phyloP scores from a whole-genome alignment of 1,284 basidiomycete species.

The Sporisorium exsertum region DNA sequence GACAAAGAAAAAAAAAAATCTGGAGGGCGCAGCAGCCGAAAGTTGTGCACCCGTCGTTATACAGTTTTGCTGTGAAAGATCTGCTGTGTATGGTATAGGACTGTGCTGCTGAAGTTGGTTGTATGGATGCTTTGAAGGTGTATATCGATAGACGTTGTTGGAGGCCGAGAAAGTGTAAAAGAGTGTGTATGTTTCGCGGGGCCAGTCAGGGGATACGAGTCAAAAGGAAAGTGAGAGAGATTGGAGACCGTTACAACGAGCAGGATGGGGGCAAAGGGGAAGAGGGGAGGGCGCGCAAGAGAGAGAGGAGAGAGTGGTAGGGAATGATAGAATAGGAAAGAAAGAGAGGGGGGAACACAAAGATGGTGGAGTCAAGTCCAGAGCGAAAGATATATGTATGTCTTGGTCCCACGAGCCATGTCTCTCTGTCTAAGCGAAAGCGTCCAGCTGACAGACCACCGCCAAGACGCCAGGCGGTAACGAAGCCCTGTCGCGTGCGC shows the following conservation, averaged over 20 bases:
- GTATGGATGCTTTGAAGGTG: not conserved
- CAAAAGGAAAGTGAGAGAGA: not conserved
- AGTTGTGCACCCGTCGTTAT: conserved; percentile 9
- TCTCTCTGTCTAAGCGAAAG: too few relatives aligned
- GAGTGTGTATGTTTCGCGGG: not conserved
- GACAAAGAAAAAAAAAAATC: conserved; percentile 1
- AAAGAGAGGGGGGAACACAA: too few relatives aligned
- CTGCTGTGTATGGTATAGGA: too few relatives aligned
- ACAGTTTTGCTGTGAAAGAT: not conserved
- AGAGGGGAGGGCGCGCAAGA: not conserved
- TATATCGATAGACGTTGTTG: not conserved
- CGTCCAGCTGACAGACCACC: too few relatives aligned
- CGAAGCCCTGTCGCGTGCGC: too few relatives aligned
- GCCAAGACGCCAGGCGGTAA: too few relatives aligned
- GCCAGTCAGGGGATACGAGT: not conserved
- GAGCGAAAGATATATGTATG: too few relatives aligned
- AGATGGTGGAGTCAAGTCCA: too few relatives aligned
- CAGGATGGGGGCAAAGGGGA: not conserved
- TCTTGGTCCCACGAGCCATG: too few relatives aligned
- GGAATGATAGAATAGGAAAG: not conserved
- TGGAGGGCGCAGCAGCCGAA: conserved; percentile 20
- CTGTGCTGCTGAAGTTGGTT: too few relatives aligned
- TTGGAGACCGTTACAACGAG: not conserved
- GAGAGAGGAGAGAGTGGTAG: conserved; percentile 2
- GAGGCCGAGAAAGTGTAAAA: conserved; percentile 7